Evolutionary conservation across 208 protist species (phyloP), one percentile per base, ranked within the genome.

Genomic region (Trypanosomatidae sp.): DNA sequence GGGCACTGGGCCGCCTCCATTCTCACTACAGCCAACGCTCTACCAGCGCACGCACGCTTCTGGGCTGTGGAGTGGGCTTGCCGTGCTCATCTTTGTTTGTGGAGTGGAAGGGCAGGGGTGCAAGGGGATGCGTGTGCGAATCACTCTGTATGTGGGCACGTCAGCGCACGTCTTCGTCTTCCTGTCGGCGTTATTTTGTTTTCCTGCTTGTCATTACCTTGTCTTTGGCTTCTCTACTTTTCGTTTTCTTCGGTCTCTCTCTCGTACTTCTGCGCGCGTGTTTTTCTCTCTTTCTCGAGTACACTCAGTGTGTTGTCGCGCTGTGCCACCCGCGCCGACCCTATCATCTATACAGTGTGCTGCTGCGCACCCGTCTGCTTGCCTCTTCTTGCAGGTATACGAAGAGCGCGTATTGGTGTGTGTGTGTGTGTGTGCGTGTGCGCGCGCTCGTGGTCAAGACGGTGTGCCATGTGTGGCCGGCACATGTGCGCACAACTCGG

Each of bases 1-100:
- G 36, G 69, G 17, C 58, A 88, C 69, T 80, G 81, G 79, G 43
- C 79, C 39, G 62, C 72, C 15, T 25, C 81, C 77, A 39, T 39
- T 39, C 5, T 69, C 81, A 25, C 69, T 44, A 15, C 67, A 80
- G 50, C 47, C 67, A 2, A 86, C 69, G 33, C 80, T 86, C 64
- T 82, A 75, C 39, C 65, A 80, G 58, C 46, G 69, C 36, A 75
- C 55, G 12, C 55, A 59, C 22, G 53, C 22, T 25, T 6, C 6
- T 33, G 55, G 6, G 28, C 55, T n/a, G 55, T 30, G 10, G 25
- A 36, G 25, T 25, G 25, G 55, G 9, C 25, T 15, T 33, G 55
- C 28, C 22, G 55, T 59, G 55, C 12, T 59, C 10, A 10, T 59
- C 47, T 52, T 7, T 52, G 47, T 17, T 50, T 50, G 47, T n/a